Evolutionary conservation across 805 yeast species (phyloP).

Genomic region (Wickerhamiella allomyrinae): DNA sequence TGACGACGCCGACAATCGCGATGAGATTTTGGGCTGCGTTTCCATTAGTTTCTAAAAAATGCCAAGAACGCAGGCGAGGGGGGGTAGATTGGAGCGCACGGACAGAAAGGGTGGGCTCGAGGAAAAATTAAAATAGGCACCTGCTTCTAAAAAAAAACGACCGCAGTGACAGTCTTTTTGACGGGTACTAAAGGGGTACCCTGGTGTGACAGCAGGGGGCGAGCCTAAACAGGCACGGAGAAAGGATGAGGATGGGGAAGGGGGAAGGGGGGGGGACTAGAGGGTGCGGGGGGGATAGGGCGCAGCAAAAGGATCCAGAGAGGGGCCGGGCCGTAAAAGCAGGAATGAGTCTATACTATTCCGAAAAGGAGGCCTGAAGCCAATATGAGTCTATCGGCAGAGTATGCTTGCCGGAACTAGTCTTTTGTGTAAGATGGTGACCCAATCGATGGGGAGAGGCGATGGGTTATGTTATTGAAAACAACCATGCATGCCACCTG

Average conservation of each 20-base stretch:
- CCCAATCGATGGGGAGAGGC: not conserved
- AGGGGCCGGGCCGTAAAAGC: not conserved
- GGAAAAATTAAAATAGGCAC: too few relatives aligned
- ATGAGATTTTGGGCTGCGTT: not conserved
- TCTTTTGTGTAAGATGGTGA: not conserved
- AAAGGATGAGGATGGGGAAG: too few relatives aligned
- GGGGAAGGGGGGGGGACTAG: too few relatives aligned
- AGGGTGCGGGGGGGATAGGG: too few relatives aligned
- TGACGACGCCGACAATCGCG: slow-evolving; percentile 1
- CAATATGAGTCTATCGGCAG: not conserved
- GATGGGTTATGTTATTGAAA: not conserved
- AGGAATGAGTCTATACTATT: not conserved
- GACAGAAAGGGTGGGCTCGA: too few relatives aligned
- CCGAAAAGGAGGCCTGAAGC: not conserved
- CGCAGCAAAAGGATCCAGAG: too few relatives aligned
- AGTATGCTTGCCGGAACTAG: not conserved
- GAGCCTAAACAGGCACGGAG: too few relatives aligned
- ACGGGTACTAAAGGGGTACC: too few relatives aligned
- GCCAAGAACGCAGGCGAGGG: not conserved
- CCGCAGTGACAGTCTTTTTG: too few relatives aligned
- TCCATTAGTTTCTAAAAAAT: not conserved
- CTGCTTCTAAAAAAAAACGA: too few relatives aligned
- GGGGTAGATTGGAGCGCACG: too few relatives aligned
- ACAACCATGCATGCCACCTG: not conserved
- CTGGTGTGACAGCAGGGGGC: too few relatives aligned